These are phyloP conservation scores for Pythium brachiatum DNA, from an alignment of 352 stramenopile species.

Conservation along the genomic window DNA sequence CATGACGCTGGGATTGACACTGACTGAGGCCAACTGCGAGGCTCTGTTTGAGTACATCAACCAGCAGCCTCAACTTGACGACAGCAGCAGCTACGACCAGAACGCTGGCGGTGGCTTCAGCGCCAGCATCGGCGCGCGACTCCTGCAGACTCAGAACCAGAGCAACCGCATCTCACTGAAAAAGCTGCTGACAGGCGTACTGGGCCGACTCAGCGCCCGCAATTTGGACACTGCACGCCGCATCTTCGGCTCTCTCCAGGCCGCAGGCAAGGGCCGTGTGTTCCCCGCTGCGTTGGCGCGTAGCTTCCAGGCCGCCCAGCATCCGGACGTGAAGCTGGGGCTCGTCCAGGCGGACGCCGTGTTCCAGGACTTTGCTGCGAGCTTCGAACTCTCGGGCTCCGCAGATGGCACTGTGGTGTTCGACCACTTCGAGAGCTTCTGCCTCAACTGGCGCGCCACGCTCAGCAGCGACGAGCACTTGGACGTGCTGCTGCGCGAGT, in stretches of 20 bases:
- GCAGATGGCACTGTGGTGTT: conserved; percentile 43
- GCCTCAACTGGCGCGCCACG: conserved; percentile 49
- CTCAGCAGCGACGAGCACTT: conserved; percentile 53
- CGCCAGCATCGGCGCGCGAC: conserved; percentile 32
- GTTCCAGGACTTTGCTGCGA: conserved; percentile 72
- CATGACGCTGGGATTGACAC: conserved; percentile 33
- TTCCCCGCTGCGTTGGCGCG: conserved; percentile 57
- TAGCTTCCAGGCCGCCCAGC: conserved; percentile 56
- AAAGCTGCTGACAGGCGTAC: conserved; percentile 37
- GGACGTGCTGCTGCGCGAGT: conserved; percentile 58
- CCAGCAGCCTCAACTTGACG: conserved; percentile 24
- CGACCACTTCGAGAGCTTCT: conserved; percentile 69
- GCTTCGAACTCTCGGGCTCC: conserved; percentile 51
- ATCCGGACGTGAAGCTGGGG: conserved; percentile 60
- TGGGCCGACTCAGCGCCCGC: conserved; percentile 38
- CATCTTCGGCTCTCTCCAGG: conserved; percentile 49
- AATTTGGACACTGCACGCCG: conserved; percentile 34
- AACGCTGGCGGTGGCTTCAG: not conserved
- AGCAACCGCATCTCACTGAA: conserved; percentile 35
- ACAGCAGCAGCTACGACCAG: not conserved
- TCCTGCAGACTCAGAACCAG: conserved; percentile 39
- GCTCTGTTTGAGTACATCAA: conserved; percentile 50
- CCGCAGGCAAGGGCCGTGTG: conserved; percentile 49
- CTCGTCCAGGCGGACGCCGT: conserved; percentile 32
- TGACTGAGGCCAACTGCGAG: conserved; percentile 46